phyloP scores from a whole-genome alignment of 129 eudicot genomes.

The Flaveria ramosissima region DNA sequence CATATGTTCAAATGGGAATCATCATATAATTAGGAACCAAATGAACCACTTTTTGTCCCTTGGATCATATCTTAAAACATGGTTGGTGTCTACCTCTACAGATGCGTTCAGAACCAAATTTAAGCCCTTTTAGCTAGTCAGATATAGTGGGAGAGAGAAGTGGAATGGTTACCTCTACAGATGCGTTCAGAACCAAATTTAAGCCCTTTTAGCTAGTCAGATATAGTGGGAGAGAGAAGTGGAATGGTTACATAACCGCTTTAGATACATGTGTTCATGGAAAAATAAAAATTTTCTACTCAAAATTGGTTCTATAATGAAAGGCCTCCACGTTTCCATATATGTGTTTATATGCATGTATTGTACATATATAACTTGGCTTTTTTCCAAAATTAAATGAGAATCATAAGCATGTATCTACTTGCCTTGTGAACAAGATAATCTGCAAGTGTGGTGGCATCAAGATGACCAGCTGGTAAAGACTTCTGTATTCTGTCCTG shows the following conservation, averaged over 20 bases:
- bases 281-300: neutral
- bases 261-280: neutral
- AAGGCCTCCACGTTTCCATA: neutral
- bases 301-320: neutral
- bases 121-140: neutral
- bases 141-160: neutral
- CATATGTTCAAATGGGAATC: neutral
- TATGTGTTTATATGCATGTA: neutral
- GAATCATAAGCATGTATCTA: neutral
- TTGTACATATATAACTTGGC: neutral
- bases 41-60: neutral
- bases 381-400: neutral
- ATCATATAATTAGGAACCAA: neutral
- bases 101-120: too few species aligned
- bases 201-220: neutral
- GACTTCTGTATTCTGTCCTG: conserved; percentile 71
- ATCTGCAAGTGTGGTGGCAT: conserved; percentile 98
- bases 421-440: conserved; percentile 97
- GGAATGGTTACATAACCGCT: neutral
- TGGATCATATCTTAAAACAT: neutral
- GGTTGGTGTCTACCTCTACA: too few species aligned
- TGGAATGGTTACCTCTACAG: neutral
- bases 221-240: neutral
- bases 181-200: too few species aligned
- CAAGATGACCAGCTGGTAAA: conserved; percentile 99